phyloP scores from a whole-genome alignment of 2,329 filamentous ascomycete genomes.

The Fusarium sp. region DNA sequence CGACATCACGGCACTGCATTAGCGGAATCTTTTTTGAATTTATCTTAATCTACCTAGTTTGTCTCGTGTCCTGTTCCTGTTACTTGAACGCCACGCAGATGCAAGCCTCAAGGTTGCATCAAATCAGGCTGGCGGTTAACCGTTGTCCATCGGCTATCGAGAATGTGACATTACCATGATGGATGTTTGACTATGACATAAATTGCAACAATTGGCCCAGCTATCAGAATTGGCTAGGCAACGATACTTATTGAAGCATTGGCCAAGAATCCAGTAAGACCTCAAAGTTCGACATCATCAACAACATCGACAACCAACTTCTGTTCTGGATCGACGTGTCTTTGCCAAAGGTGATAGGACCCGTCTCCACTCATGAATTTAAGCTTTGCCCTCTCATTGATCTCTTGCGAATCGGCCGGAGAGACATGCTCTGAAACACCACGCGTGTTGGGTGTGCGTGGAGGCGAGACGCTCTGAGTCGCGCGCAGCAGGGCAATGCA shows the following conservation, averaged over 20 bases:
- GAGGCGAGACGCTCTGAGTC: conserved; percentile 29
- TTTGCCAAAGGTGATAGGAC: background rate
- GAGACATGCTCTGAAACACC: conserved; percentile 32
- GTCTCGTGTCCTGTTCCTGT: background rate
- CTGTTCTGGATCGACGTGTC: background rate
- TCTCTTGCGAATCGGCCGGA: background rate
- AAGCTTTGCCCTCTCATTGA: conserved; percentile 5
- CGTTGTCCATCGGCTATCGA: background rate
- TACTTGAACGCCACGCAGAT: conserved; percentile 8
- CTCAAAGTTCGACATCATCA: background rate
- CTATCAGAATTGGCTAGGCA: background rate
- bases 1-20: background rate
- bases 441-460: conserved; percentile 13
- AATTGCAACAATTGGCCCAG: background rate
- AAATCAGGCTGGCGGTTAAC: background rate
- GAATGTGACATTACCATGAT: background rate
- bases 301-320: background rate
- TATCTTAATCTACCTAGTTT: background rate
- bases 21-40: conserved; percentile 5
- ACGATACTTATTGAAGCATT: background rate
- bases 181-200: background rate
- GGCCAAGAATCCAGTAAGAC: background rate
- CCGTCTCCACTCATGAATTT: conserved; percentile 2
- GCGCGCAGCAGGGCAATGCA: conserved; percentile 7
- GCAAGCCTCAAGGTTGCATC: background rate